Evolutionary conservation across 2,329 filamentous ascomycete genomes (phyloP), one percentile per base, ranked within the genome.

Genomic region (Paraphoma sp.): DNA sequence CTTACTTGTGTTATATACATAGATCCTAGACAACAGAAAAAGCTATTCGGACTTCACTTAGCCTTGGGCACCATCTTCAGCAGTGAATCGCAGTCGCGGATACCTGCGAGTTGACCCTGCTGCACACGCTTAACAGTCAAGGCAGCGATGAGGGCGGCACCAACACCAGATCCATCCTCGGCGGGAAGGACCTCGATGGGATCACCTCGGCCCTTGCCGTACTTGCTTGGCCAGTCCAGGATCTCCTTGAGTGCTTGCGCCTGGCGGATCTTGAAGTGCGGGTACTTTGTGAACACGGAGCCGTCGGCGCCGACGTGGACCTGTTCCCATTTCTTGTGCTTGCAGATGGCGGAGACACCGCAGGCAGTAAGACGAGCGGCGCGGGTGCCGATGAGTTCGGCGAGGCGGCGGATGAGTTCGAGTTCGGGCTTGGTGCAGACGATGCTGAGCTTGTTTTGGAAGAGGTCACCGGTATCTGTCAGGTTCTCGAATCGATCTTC

Each of bases 221-320:
- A 89, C 80, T 91, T 91, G 53, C 85, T 87, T 2, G 90, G 87
- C 93, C 94, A 98, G 82, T 97, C 94, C 38, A 99, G 87, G 64
- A 99, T 97, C 83, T 99, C 95, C 53, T 92, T 88, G 51, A 99
- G 86, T 29, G 95, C 95, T 76, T 89, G 84, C 12, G 95, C 94
- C 53, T 94, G 93, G 52, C 95, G 90, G 55, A 88, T 87, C 84
- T 97, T 97, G 86, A 99, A 99, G 80, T 97, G 91, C 11, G 95
- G 95, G 81, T 99, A 99, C 78, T 98, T 98, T 85, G 97, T 97
- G 83, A 99, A 99, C 52, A 99, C 94, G 16, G 92, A 96, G 38
- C 95, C 95, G 74, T 99, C 95, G 49, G 95, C 95, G 69, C 95
- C 95, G 42, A 99, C 95, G 78, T 98, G 95, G 82, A 92, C 96